Percentiles rank a stretch among this genome's conserved stretches.
phyloP scores from a whole-genome alignment of 176 grass and related monocot species.

The Panicum miliaceum region DNA sequence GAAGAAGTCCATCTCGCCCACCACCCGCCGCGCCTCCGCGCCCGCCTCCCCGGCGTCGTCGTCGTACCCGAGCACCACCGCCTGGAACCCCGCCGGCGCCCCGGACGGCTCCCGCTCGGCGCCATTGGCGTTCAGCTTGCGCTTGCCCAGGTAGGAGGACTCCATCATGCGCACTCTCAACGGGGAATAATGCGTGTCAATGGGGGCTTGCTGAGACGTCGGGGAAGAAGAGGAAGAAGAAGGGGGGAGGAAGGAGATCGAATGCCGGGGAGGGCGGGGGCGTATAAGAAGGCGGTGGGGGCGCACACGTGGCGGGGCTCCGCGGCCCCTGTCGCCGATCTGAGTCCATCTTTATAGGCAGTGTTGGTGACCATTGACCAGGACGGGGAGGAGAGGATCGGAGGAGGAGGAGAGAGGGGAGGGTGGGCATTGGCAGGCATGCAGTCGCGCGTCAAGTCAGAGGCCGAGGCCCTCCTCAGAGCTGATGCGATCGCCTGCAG shows the following conservation, averaged over 20 bases:
- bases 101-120: not conserved
- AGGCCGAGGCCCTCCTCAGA: not conserved
- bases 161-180: not conserved
- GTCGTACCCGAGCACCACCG: conserved; percentile 6
- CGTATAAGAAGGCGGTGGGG: conserved; percentile 46
- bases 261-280: conserved; percentile 5
- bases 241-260: not conserved
- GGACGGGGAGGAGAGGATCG: not conserved
- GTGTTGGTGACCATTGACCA: conserved; percentile 50
- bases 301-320: conserved; percentile 45
- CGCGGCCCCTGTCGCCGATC: conserved; percentile 20
- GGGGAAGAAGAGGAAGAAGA: not conserved
- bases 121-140: conserved; percentile 9
- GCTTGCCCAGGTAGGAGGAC: conserved; percentile 33
- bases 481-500: not conserved
- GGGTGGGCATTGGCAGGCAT: not conserved
- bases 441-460: not conserved
- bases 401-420: not conserved
- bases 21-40: not conserved
- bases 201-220: not conserved
- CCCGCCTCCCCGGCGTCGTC: not conserved
- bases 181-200: not conserved
- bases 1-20: conserved; percentile 87
- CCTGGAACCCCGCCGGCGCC: not conserved
- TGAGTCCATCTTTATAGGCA: conserved; percentile 51